Conservation (phyloP, 73 alveolate species). For the Symbiodinium pilosum region DNA sequence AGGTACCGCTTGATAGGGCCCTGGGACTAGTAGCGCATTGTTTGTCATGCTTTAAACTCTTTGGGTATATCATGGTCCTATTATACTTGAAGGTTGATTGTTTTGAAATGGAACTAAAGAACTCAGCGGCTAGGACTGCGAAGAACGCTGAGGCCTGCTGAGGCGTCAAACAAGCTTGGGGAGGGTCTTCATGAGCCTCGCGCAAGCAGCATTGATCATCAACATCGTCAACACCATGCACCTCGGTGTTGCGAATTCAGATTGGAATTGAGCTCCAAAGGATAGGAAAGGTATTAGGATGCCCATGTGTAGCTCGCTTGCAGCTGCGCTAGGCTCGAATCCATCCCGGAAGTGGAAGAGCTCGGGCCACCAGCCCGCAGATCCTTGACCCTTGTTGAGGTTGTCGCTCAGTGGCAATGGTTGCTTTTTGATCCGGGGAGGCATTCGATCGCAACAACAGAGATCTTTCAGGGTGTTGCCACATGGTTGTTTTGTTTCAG, state of each 20-base stretch:
- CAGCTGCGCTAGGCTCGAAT: conserved; percentile 51
- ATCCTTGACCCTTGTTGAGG: conserved; percentile 50
- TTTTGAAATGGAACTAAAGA: too few species aligned
- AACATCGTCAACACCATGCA: conserved; percentile 59
- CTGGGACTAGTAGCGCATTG: too few species aligned
- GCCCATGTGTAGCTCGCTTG: too few species aligned
- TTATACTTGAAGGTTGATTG: too few species aligned
- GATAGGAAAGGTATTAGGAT: too few species aligned
- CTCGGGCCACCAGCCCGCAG: conserved; percentile 38
- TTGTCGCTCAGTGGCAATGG: not conserved
- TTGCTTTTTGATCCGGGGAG: not conserved
- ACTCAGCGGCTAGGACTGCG: too few species aligned
- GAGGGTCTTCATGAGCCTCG: conserved; percentile 44
- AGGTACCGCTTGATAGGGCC: too few species aligned
- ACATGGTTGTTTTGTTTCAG: too few species aligned
- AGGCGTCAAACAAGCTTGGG: conserved; percentile 78
- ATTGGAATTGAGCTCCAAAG: not conserved
- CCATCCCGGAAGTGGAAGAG: conserved; percentile 71
- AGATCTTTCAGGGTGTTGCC: too few species aligned
- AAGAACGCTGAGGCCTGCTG: conserved; percentile 20
- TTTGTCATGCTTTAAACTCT: too few species aligned
- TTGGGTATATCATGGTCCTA: too few species aligned
- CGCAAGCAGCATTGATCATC: conserved; percentile 46
- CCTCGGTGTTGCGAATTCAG: not conserved
- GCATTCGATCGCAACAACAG: too few species aligned